Conservation (phyloP, 1,139 yeast genomes). For the Pneumocystis sp. region DNA sequence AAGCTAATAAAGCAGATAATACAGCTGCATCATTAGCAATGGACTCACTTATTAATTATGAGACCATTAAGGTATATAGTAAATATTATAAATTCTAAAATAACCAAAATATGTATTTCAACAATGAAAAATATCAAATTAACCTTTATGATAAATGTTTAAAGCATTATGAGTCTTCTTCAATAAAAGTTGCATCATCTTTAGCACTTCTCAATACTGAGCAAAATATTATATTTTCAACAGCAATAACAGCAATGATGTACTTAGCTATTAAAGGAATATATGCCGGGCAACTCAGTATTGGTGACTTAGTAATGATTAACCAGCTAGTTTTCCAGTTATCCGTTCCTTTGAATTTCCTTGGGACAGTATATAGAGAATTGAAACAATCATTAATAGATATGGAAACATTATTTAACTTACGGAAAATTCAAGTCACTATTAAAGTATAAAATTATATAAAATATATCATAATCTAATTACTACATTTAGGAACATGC, state of each 20-base stretch:
- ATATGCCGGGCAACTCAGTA: constrained; percentile 61
- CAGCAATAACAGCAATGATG: constrained; percentile 91
- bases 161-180: constrained; percentile 59
- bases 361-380: constrained; percentile 14
- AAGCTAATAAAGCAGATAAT: constrained; percentile 88
- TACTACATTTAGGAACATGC: constrained; percentile 12
- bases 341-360: constrained; percentile 33
- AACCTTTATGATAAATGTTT: constrained; percentile 69
- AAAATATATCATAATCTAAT: constrained; percentile 12
- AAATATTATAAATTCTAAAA: not conserved
- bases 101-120: constrained; percentile 53
- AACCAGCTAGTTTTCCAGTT: constrained; percentile 54
- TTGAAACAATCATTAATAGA: constrained; percentile 15
- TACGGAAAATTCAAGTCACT: constrained; percentile 59
- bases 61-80: constrained; percentile 49
- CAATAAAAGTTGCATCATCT: constrained; percentile 82
- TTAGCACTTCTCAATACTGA: constrained; percentile 80
- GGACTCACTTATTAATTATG: constrained; percentile 86
- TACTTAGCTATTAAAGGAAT: constrained; percentile 94
- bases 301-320: constrained; percentile 73
- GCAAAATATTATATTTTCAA: constrained; percentile 76
- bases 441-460: constrained; percentile 31
- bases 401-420: constrained; percentile 46
- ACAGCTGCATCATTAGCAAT: constrained; percentile 87
- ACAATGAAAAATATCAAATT: constrained; percentile 70